phyloP scores from a whole-genome alignment of 192 early-diverging fungal species.

The Coemansia sp. region DNA sequence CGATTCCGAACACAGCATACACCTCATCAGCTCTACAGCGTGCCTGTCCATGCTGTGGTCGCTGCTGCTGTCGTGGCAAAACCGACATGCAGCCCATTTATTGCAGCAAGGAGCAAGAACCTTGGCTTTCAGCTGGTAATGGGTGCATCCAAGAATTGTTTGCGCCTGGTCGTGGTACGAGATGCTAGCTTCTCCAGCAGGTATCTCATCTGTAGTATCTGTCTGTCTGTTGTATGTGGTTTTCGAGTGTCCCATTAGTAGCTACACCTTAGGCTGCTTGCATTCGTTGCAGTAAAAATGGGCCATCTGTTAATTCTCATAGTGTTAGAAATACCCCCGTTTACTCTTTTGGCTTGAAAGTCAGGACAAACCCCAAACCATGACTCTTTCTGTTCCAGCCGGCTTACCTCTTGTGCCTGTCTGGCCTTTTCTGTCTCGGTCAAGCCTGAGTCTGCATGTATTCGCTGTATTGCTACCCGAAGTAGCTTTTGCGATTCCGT shows the following conservation, averaged over 20 bases:
- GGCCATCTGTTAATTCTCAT: too few species aligned
- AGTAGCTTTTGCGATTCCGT: slow-evolving; percentile 12
- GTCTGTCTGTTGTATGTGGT: background rate
- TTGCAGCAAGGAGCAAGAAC: slow-evolving; percentile 67
- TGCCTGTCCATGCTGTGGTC: slow-evolving; percentile 69
- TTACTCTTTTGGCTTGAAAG: too few species aligned
- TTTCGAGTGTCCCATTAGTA: slow-evolving; percentile 3
- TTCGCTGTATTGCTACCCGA: slow-evolving; percentile 22
- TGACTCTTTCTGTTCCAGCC: background rate
- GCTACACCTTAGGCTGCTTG: slow-evolving; percentile 4
- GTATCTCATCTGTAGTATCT: background rate
- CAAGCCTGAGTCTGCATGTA: slow-evolving; percentile 10
- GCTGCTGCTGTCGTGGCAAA: slow-evolving; percentile 72
- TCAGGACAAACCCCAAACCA: too few species aligned
- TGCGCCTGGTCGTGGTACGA: slow-evolving; percentile 18
- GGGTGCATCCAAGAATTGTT: slow-evolving; percentile 33
- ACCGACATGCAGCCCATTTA: slow-evolving; percentile 72
- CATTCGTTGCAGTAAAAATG: background rate
- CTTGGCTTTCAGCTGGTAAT: slow-evolving; percentile 51
- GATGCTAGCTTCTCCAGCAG: background rate
- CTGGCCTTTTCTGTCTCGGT: slow-evolving; percentile 23
- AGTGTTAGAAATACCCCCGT: too few species aligned
- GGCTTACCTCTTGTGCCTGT: slow-evolving; percentile 27
- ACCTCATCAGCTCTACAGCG: slow-evolving; percentile 79
- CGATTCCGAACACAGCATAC: slow-evolving; percentile 83